phyloP scores from a whole-genome alignment of 1,139 yeast species.

The Candida tropicalis region DNA sequence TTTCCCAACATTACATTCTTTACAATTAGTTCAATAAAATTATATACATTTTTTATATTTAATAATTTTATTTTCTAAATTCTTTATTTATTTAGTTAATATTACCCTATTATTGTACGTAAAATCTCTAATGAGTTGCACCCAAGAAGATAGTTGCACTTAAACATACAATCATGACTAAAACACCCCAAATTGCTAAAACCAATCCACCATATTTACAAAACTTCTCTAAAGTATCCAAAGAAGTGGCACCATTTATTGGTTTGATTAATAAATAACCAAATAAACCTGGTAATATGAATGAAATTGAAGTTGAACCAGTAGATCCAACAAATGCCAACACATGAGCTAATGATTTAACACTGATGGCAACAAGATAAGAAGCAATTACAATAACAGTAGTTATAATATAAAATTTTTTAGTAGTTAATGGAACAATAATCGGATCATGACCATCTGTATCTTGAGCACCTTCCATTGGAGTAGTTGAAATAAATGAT shows the following conservation, averaged over 20 bases:
- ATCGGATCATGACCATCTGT: constrained; percentile 53
- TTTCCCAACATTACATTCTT: background rate
- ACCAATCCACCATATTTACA: constrained; percentile 62
- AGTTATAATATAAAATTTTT: constrained; percentile 66
- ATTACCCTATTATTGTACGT: background rate
- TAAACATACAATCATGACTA: constrained; percentile 79
- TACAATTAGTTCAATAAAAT: constrained; percentile 1
- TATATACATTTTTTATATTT: too few species aligned
- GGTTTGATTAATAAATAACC: constrained; percentile 69
- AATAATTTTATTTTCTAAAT: too few species aligned
- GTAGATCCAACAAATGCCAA: constrained; percentile 94
- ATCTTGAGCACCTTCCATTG: constrained; percentile 53
- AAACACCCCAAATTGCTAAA: constrained; percentile 72
- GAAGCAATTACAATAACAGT: constrained; percentile 60
- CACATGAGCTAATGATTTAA: constrained; percentile 79
- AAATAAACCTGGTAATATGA: constrained; percentile 89
- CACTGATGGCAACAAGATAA: constrained; percentile 74
- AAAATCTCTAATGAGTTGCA: constrained; percentile 46
- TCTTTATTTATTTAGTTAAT: too few species aligned
- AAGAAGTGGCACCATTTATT: constrained; percentile 28
- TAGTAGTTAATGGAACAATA: constrained; percentile 55
- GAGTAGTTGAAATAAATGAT: constrained; percentile 48
- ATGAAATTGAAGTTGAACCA: constrained; percentile 91
- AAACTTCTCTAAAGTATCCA: constrained; percentile 41
- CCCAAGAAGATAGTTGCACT: constrained; percentile 71